Evolutionary conservation across 306 rosid species (phyloP).

Genomic region (Quercus cerris): DNA sequence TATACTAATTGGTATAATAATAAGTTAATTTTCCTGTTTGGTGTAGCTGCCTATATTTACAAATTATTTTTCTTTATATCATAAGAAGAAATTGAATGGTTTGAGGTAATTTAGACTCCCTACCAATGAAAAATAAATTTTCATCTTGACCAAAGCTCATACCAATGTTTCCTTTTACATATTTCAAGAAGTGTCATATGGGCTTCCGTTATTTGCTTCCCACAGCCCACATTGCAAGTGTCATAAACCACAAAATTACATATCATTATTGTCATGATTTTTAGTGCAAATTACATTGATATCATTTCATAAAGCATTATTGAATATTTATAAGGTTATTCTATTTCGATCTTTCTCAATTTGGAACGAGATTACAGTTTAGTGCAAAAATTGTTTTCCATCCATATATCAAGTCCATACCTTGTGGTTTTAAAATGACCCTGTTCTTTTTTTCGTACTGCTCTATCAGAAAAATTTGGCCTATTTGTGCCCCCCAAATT

Average conservation of each 20-base stretch:
- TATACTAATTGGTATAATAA: background rate
- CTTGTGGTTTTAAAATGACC: background rate
- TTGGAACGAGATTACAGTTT: background rate
- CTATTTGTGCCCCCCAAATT: background rate
- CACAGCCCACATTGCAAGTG: background rate
- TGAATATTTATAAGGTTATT: background rate
- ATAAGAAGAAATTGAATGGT: background rate
- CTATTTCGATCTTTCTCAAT: background rate
- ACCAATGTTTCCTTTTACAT: background rate
- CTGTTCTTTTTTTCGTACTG: background rate
- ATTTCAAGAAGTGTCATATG: background rate
- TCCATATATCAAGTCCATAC: background rate
- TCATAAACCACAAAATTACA: background rate
- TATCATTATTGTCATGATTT: background rate
- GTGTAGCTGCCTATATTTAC: no score
- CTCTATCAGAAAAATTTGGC: background rate
- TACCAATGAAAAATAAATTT: background rate
- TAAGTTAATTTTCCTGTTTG: background rate
- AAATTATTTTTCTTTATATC: background rate
- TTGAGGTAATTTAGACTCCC: background rate
- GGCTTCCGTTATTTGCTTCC: background rate
- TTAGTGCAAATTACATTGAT: background rate
- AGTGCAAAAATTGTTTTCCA: background rate
- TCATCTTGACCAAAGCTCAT: background rate
- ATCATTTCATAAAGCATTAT: background rate